These are phyloP conservation scores for Xylaria bambusicola DNA, from an alignment of 495 filamentous ascomycete genomes.

Conservation along the genomic window DNA sequence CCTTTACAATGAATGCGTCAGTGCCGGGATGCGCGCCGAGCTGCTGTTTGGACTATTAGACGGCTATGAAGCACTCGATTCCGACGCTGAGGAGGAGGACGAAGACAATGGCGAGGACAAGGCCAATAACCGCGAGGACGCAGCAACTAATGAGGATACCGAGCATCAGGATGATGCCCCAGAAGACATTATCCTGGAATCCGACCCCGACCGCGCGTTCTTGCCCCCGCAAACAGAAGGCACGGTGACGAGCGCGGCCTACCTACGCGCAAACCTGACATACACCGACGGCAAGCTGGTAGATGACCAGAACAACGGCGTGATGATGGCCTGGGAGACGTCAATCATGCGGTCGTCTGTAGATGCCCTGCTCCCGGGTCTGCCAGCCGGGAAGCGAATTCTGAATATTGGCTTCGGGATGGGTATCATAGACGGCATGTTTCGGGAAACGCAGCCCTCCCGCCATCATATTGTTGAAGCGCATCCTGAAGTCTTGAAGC, in stretches of 20 bases:
- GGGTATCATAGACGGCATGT: constrained; percentile 89
- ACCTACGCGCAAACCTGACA: constrained; percentile 74
- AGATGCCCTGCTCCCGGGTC: constrained; percentile 41
- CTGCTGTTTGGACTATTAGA: constrained; percentile 75
- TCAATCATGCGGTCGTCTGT: constrained; percentile 84
- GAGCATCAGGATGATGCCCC: constrained; percentile 9
- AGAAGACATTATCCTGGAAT: constrained; percentile 33
- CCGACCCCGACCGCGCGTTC: constrained; percentile 38
- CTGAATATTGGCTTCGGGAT: constrained; percentile 95
- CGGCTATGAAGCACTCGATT: constrained; percentile 73
- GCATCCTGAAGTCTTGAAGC: constrained; percentile 75
- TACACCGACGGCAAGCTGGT: constrained; percentile 75
- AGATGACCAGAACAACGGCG: constrained; percentile 78
- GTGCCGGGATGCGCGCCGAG: constrained; percentile 90
- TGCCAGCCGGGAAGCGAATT: constrained; percentile 60
- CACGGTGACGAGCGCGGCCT: constrained; percentile 64
- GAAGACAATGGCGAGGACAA: constrained; percentile 49
- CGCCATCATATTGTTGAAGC: constrained; percentile 90
- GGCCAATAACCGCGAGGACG: constrained; percentile 23
- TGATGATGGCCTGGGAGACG: constrained; percentile 97
- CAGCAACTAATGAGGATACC: constrained; percentile 12
- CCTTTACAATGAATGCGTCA: constrained; percentile 82
- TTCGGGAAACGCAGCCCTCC: constrained; percentile 67
- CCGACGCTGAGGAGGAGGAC: constrained; percentile 61
- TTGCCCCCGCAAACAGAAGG: constrained; percentile 37